These are phyloP conservation scores for Candida suzukii DNA, from an alignment of 805 yeast genomes.

Conservation along the genomic window DNA sequence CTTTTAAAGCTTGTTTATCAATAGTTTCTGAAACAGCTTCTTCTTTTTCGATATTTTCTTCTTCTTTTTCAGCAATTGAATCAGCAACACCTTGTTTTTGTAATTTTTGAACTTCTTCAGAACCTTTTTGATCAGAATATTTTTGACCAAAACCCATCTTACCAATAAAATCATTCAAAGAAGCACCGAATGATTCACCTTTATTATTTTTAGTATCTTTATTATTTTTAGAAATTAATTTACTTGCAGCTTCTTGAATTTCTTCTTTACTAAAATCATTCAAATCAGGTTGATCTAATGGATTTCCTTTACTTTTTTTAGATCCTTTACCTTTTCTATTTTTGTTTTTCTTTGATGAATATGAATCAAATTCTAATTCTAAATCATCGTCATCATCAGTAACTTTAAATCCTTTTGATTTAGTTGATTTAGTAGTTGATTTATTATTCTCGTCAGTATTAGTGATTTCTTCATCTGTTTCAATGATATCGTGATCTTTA, in stretches of 20 bases:
- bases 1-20: too few relatives aligned
- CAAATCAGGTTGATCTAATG: neutral
- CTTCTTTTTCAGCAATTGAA: neutral
- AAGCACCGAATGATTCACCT: neutral
- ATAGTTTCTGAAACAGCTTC: neutral
- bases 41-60: neutral
- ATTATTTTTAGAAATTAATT: neutral
- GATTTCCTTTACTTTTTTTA: too few relatives aligned
- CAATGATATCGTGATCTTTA: neutral
- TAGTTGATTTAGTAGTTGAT: conserved; percentile 7
- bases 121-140: neutral
- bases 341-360: conserved; percentile 8
- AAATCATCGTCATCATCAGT: conserved; percentile 15
- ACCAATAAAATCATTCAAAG: neutral
- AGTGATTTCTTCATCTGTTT: conserved; percentile 16
- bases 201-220: neutral
- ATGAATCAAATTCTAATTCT: conserved; percentile 1
- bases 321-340: neutral
- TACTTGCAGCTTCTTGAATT: neutral
- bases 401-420: conserved; percentile 18
- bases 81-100: neutral
- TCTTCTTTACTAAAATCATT: conserved; percentile 6
- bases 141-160: neutral
- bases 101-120: neutral
- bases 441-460: conserved; percentile 7